Evolutionary conservation across 2,329 filamentous ascomycete species (phyloP).

Genomic region (Bipolaris zeicola): DNA sequence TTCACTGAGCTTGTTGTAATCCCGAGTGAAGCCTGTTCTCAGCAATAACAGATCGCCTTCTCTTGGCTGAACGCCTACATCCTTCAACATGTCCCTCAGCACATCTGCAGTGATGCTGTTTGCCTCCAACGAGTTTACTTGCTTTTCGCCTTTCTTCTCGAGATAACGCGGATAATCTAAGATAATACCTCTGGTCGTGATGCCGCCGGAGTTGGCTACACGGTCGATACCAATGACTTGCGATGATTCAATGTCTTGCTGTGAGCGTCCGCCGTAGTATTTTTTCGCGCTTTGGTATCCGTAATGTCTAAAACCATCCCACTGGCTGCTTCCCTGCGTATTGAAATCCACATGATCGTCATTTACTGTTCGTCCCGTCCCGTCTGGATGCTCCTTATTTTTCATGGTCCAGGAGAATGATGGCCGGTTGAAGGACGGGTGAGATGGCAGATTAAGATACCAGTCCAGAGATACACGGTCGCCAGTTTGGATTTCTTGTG

Average conservation of each 20-base stretch:
- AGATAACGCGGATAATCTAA: slow-evolving; percentile 43
- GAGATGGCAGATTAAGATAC: slow-evolving; percentile 48
- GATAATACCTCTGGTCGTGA: slow-evolving; percentile 38
- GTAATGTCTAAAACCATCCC: slow-evolving; percentile 51
- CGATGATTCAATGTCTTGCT: slow-evolving; percentile 46
- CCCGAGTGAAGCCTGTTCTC: slow-evolving; percentile 42
- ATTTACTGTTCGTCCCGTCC: slow-evolving; percentile 40
- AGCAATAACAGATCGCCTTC: slow-evolving; percentile 39
- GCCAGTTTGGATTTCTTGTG: slow-evolving; percentile 54
- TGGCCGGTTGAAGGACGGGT: slow-evolving; percentile 47
- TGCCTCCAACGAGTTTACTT: slow-evolving; percentile 30
- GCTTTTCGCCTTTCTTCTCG: slow-evolving; percentile 23
- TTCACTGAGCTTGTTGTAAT: slow-evolving; percentile 42
- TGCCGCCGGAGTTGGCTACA: slow-evolving; percentile 36
- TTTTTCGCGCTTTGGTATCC: slow-evolving; percentile 50
- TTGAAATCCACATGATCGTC: slow-evolving; percentile 48
- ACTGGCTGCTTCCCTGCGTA: slow-evolving; percentile 47
- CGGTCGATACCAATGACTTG: slow-evolving; percentile 52
- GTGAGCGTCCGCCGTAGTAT: slow-evolving; percentile 53
- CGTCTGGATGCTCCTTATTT: slow-evolving; percentile 36
- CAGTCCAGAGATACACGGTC: slow-evolving; percentile 49
- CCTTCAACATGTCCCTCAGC: slow-evolving; percentile 41
- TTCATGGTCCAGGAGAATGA: slow-evolving; percentile 38
- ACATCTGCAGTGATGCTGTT: slow-evolving; percentile 27
- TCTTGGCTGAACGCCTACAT: slow-evolving; percentile 44